Evolutionary conservation across 768 basidiomycete genomes (phyloP).

Genomic region (Tubosaeta sp.): DNA sequence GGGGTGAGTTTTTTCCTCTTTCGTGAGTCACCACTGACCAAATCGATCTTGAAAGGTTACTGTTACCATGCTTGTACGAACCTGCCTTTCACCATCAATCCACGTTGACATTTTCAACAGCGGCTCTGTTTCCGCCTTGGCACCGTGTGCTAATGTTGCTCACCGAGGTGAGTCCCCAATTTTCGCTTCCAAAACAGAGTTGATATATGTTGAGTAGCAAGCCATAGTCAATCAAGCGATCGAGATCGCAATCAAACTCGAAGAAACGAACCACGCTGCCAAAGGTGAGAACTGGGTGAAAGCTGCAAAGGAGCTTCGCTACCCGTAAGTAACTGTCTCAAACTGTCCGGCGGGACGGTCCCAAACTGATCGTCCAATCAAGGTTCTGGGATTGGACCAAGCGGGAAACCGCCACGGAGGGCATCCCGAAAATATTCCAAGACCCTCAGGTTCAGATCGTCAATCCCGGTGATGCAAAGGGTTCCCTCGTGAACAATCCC

Average conservation of each 20-base stretch:
- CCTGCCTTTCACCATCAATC: background rate
- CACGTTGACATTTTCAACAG: conserved; percentile 6
- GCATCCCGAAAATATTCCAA: background rate
- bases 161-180: conserved; percentile 5
- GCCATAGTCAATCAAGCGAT: conserved; percentile 13
- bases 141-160: conserved; percentile 13
- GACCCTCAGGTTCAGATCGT: background rate
- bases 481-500: background rate
- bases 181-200: background rate
- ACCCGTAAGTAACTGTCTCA: conserved; percentile 9
- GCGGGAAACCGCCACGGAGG: background rate
- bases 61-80: conserved; percentile 19
- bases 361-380: background rate
- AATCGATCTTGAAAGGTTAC: conserved; percentile 8
- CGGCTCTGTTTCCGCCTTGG: conserved; percentile 21
- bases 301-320: conserved; percentile 11
- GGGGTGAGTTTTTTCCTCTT: conserved; percentile 1
- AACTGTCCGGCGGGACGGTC: no score
- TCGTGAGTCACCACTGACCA: background rate
- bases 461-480: background rate
- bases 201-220: conserved; percentile 6
- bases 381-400: conserved; percentile 14
- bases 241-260: conserved; percentile 7
- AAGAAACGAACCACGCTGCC: background rate
- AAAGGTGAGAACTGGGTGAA: conserved; percentile 7